Percentiles rank a stretch among this genome's conserved stretches.
Evolutionary conservation across 2,329 filamentous ascomycete genomes (phyloP).

Genomic region (Salinomyces thailandicus): DNA sequence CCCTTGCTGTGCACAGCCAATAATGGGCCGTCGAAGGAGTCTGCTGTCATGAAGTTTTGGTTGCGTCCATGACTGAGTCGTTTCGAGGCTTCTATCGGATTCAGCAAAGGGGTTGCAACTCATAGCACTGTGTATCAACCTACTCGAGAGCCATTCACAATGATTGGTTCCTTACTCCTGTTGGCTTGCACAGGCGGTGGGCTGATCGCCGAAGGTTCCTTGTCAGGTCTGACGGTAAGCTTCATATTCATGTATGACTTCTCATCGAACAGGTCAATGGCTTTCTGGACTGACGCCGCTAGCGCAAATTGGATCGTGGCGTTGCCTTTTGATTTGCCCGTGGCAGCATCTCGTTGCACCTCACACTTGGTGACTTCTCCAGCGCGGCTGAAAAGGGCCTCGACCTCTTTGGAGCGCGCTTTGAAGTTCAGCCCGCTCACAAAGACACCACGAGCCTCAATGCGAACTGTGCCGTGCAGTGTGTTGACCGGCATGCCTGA

Average conservation of each 20-base stretch:
- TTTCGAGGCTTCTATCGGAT: too few relatives aligned
- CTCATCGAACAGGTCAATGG: conserved; percentile 17
- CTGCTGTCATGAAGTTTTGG: too few relatives aligned
- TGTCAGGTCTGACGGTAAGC: conserved; percentile 19
- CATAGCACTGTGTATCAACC: not conserved
- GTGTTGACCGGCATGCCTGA: conserved; percentile 18
- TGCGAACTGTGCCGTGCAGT: conserved; percentile 14
- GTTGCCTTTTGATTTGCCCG: conserved; percentile 21
- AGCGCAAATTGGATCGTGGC: conserved; percentile 19
- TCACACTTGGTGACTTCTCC: conserved; percentile 19
- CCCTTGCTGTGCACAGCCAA: too few relatives aligned
- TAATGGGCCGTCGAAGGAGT: too few relatives aligned
- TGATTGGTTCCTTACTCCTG: conserved; percentile 8
- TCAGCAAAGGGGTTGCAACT: too few relatives aligned
- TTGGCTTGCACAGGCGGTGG: conserved; percentile 9
- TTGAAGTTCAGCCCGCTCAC: conserved; percentile 20
- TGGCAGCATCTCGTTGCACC: conserved; percentile 15
- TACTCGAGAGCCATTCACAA: conserved; percentile 12
- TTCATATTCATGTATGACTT: conserved; percentile 15
- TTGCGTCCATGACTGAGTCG: too few relatives aligned
- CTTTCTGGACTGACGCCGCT: conserved; percentile 16
- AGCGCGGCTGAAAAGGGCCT: conserved; percentile 16
- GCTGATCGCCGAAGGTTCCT: conserved; percentile 14
- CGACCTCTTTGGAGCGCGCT: conserved; percentile 17
- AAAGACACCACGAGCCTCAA: conserved; percentile 21